These are phyloP conservation scores for Vicia villosa DNA, from an alignment of 306 rosid species.

Conservation along the genomic window DNA sequence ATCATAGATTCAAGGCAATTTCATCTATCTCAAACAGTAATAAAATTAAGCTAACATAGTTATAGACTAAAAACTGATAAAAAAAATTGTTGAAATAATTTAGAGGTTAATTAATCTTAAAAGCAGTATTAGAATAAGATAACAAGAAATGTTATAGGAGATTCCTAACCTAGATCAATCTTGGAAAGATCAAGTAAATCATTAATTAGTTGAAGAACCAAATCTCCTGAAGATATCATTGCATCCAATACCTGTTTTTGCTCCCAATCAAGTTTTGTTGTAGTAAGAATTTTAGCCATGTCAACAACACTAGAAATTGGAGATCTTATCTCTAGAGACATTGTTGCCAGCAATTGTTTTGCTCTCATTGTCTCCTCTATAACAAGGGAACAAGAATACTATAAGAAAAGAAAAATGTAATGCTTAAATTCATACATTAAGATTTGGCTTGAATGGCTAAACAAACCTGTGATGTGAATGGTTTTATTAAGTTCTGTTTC, in stretches of 20 bases:
- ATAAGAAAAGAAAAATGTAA: background rate
- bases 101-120: no score
- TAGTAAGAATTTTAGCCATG: slow-evolving; percentile 93
- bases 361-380: slow-evolving; percentile 96
- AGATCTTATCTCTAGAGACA: slow-evolving; percentile 97
- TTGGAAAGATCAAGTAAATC: slow-evolving; percentile 97
- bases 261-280: slow-evolving; percentile 85
- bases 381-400: slow-evolving; percentile 6
- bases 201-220: slow-evolving; percentile 92
- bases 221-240: slow-evolving; percentile 96
- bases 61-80: background rate
- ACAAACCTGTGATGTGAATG: slow-evolving; percentile 90
- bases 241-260: slow-evolving; percentile 81
- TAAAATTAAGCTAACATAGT: background rate
- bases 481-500: slow-evolving; percentile 94
- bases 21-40: background rate
- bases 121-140: background rate
- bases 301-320: slow-evolving; percentile 92
- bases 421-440: slow-evolving; percentile 15
- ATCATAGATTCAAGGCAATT: background rate
- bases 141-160: slow-evolving; percentile 1
- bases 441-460: slow-evolving; percentile 36
- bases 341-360: slow-evolving; percentile 96
- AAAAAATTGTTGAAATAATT: background rate
- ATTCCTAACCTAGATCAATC: slow-evolving; percentile 85